A percentile compares a stretch with the other conserved stretches of the same genome.
Conservation (phyloP, 768 basidiomycete genomes). For the Lepiota brunneoincarnata region DNA sequence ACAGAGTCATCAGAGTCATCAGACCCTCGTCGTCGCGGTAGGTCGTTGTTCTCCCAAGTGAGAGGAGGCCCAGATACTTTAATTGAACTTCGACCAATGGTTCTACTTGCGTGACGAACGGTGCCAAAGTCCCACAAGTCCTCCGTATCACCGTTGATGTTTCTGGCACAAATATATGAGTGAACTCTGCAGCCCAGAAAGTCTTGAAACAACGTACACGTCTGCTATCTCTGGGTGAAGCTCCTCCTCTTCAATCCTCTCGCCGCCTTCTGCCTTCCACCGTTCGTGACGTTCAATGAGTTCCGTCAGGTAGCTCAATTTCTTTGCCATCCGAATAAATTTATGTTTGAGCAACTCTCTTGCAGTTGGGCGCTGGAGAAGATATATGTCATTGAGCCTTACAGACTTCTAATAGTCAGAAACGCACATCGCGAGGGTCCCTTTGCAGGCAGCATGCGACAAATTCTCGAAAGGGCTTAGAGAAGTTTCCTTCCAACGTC, state of each 20-base stretch:
- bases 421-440: slow-evolving; percentile 80
- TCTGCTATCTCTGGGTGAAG: slow-evolving; percentile 54
- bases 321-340: slow-evolving; percentile 93
- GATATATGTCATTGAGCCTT: slow-evolving; percentile 17
- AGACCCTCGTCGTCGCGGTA: slow-evolving; percentile 31
- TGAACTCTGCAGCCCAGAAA: slow-evolving; percentile 3
- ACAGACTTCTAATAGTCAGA: not conserved
- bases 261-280: slow-evolving; percentile 90
- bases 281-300: slow-evolving; percentile 92
- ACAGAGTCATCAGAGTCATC: slow-evolving; percentile 33
- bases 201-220: slow-evolving; percentile 41
- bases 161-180: slow-evolving; percentile 30
- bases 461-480: slow-evolving; percentile 92
- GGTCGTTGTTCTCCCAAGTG: slow-evolving; percentile 78
- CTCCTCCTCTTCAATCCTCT: slow-evolving; percentile 69
- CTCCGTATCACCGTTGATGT: slow-evolving; percentile 58
- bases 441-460: slow-evolving; percentile 90
- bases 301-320: slow-evolving; percentile 91
- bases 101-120: slow-evolving; percentile 72
- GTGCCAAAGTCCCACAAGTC: slow-evolving; percentile 99
- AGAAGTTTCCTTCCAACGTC: slow-evolving; percentile 84
- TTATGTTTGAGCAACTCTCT: slow-evolving; percentile 94
- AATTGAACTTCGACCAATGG: slow-evolving; percentile 67
- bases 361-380: slow-evolving; percentile 82
- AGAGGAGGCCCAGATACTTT: slow-evolving; percentile 64